Base-by-base conservation (phyloP, 371 early-diverging fungal species). In the Mucor saturninus region DNA sequence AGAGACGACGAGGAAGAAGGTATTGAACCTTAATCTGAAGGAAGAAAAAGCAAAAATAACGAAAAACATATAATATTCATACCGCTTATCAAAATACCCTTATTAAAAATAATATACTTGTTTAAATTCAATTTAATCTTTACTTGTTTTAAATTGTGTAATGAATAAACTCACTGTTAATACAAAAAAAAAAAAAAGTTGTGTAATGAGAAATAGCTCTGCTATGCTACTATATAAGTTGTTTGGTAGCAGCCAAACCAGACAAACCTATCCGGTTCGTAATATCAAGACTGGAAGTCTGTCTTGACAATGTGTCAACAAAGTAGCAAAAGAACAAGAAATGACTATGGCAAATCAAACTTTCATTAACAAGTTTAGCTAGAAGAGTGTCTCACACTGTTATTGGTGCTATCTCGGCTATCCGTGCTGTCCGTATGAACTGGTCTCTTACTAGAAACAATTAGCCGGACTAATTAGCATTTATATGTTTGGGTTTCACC, bases 31-130 rank as follows among this genome's bases (percentile, higher is more conserved):
- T 56, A 56, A 43, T 30, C 43, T 43, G 56, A 56, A 56, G 56
- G 59, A 59, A 49, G 59, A 59, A 59, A 59, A 59, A 59, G 59
- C 59, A 39, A 59, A 56, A 56, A 56, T 42, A 56, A 45, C 56
- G 59, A 39, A 59, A 59, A 59, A 59, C 50, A 58, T 59, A 59
- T 59, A 59, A 59, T 59, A 40, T 59, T 59, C 59, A 59, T 51
- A 59, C 59, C 59, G 59, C 59, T 58, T 51, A 59, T 59, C 50
- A 59, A 59, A 59, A 51, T 51, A 50, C 51, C 51, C 59, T 59
- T 59, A 59, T 51, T 51, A 59, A 59, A 40, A 39, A 59, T 59
- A 30, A 59, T 21, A 21, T 21, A 21, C 21, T 21, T 21, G 21
- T 46, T 64, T 52, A 8, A 38, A 8, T 38, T 58, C 49, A 49